These are phyloP conservation scores for Penicillium griseofulvum DNA, from an alignment of 2,329 filamentous ascomycete genomes.

Conservation along the genomic window DNA sequence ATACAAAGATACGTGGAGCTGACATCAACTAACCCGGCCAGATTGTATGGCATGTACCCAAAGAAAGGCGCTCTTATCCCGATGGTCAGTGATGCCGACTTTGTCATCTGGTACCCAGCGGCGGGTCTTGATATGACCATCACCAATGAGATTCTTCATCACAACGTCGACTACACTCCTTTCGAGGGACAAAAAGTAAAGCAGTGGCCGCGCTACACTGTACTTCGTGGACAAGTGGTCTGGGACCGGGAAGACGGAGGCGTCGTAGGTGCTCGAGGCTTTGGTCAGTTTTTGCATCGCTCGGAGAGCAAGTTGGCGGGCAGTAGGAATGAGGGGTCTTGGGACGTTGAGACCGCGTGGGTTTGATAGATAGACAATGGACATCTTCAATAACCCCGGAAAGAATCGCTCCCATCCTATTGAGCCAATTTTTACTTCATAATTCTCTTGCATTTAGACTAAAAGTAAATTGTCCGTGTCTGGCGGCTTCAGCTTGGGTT, in stretches of 20 bases:
- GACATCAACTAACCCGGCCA: constrained; percentile 46
- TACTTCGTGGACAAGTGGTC: constrained; percentile 34
- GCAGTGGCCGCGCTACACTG: constrained; percentile 37
- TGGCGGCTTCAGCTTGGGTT: too few relatives aligned
- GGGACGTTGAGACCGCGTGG: background rate
- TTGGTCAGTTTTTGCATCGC: background rate
- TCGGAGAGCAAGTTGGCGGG: background rate
- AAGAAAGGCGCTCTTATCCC: constrained; percentile 44
- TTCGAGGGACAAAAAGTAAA: constrained; percentile 33
- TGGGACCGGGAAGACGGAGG: constrained; percentile 15
- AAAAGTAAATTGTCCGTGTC: too few relatives aligned
- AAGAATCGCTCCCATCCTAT: too few relatives aligned
- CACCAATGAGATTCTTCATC: constrained; percentile 37
- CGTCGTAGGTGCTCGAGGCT: background rate
- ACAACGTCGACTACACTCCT: constrained; percentile 37
- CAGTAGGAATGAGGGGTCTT: background rate
- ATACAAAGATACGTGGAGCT: constrained; percentile 34
- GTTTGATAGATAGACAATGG: background rate
- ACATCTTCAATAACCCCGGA: background rate
- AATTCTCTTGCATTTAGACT: too few relatives aligned
- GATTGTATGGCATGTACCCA: constrained; percentile 43
- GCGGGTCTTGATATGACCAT: constrained; percentile 26
- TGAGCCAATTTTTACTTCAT: too few relatives aligned
- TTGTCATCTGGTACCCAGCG: constrained; percentile 36
- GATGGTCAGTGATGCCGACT: constrained; percentile 43